Conservation (phyloP, 2,329 filamentous ascomycete genomes). For the Fusarium nodosum region DNA sequence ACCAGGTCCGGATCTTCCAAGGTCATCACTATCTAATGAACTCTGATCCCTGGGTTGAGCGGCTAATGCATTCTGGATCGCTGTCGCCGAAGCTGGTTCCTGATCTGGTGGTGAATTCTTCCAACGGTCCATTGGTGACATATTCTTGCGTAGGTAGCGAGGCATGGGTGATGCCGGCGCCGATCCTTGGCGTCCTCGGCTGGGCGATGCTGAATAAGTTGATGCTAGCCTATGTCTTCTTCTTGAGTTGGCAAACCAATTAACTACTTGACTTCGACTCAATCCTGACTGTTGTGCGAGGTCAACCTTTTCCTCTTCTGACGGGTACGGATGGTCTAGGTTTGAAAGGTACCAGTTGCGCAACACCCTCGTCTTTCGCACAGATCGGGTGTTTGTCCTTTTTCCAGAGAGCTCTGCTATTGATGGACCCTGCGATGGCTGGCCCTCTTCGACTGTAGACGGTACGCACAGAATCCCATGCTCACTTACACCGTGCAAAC, state of each 20-base stretch:
- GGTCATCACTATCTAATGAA: conserved; percentile 37
- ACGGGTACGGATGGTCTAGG: conserved; percentile 63
- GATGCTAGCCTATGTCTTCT: conserved; percentile 59
- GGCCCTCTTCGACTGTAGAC: conserved; percentile 20
- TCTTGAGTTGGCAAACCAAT: conserved; percentile 66
- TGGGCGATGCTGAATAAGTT: conserved; percentile 45
- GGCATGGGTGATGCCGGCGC: conserved; percentile 61
- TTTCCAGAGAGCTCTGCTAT: conserved; percentile 47
- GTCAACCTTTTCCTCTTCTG: conserved; percentile 59
- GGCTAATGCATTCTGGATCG: conserved; percentile 55
- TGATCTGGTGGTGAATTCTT: conserved; percentile 60
- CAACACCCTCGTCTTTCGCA: conserved; percentile 61
- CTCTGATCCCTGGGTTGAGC: conserved; percentile 31
- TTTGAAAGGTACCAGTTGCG: conserved; percentile 62
- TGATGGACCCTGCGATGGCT: conserved; percentile 11
- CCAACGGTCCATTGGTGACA: conserved; percentile 64
- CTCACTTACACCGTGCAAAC: conserved; percentile 64
- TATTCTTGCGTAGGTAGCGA: conserved; percentile 48
- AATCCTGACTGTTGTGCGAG: conserved; percentile 61
- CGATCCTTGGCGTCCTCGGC: conserved; percentile 48
- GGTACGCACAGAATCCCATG: conserved; percentile 42
- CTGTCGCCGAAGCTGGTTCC: conserved; percentile 57
- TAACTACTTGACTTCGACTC: conserved; percentile 60
- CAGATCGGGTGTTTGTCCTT: conserved; percentile 57
- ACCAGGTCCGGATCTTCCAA: conserved; percentile 46